Base-by-base conservation (phyloP, 345 rosid species). In the Jatropha curcas region DNA sequence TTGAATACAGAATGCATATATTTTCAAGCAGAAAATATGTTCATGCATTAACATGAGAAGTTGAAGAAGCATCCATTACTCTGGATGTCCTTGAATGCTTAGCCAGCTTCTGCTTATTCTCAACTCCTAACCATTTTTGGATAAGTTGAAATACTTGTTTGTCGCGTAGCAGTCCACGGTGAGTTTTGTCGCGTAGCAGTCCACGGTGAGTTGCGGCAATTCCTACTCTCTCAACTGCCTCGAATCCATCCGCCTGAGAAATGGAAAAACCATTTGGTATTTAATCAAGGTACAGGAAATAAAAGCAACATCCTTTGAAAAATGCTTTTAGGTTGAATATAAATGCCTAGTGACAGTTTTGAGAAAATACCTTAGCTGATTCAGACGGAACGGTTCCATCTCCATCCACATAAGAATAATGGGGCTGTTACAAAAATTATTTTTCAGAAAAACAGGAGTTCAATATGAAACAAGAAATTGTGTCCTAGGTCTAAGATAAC, bases 331-430 rank as follows among this genome's bases (percentile, higher is more conserved):
- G 51, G 28, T 43, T 27, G 25, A 61, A 22, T n/a, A 73, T 4
- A 68, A 73, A 77, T 53, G 67, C 67, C 52, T 53, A 63, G 61
- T 11, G 43, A 39, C 67, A 68, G 39, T 73, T 62, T 31, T 71
- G 73, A 53, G 66, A 46, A 70, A 60, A 65, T 60, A 93, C 98
- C 84, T 75, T 82, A 7, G 95, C 97, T 68, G 98, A 90, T 79
- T 93, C 98, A 28, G 92, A 74, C 19, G 97, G 98, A 66, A 93
- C 98, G 4, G 98, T 93, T 77, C 97, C 98, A 83, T 93, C 97
- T 74, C 98, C 98, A 77, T 93, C 97, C 27, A 89, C 95, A 37
- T 78, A 93, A 30, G 90, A 82, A 69, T 93, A 91, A 71, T 84
- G 78, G 39, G 97, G 97, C 97, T 93, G 86, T 19, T 65, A 81